Evolutionary conservation across 2,329 filamentous ascomycete genomes (phyloP).

Genomic region (Fusarium austroafricanum): DNA sequence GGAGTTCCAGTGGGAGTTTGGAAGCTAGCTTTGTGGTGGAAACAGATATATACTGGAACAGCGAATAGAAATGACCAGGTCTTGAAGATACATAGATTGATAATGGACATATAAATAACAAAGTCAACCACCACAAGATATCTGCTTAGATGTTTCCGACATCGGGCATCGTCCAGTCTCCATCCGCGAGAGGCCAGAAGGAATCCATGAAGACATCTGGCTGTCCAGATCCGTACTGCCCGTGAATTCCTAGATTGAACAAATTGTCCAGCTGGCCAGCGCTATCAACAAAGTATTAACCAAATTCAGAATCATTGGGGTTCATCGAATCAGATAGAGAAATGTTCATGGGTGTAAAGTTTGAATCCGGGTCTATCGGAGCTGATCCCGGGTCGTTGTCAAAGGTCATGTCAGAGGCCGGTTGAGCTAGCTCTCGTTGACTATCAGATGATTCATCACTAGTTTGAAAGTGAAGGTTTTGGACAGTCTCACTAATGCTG

Average conservation of each 20-base stretch:
- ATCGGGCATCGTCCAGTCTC: slow-evolving; percentile 4
- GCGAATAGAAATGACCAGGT: neutral
- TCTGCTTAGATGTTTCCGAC: neutral
- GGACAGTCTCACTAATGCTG: slow-evolving; percentile 15
- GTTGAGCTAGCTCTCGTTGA: accelerated
- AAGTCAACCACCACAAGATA: no score
- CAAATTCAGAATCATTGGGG: neutral
- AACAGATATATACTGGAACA: slow-evolving; percentile 13
- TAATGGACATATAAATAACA: no score
- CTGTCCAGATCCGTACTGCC: neutral
- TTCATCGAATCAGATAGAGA: accelerated
- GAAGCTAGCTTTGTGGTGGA: slow-evolving; percentile 4
- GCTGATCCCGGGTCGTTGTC: neutral
- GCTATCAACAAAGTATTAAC: neutral
- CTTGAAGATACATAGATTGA: no score
- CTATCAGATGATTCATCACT: neutral
- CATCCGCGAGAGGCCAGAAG: slow-evolving; percentile 14
- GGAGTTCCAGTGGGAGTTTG: neutral
- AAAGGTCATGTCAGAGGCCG: neutral
- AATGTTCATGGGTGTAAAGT: neutral
- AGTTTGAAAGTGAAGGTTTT: slow-evolving; percentile 5
- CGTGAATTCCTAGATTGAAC: neutral
- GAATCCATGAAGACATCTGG: slow-evolving; percentile 33
- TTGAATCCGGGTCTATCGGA: neutral
- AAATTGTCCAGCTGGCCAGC: neutral